Conservation (phyloP, 345 rosid genomes). For the Geranium rotundifolium region DNA sequence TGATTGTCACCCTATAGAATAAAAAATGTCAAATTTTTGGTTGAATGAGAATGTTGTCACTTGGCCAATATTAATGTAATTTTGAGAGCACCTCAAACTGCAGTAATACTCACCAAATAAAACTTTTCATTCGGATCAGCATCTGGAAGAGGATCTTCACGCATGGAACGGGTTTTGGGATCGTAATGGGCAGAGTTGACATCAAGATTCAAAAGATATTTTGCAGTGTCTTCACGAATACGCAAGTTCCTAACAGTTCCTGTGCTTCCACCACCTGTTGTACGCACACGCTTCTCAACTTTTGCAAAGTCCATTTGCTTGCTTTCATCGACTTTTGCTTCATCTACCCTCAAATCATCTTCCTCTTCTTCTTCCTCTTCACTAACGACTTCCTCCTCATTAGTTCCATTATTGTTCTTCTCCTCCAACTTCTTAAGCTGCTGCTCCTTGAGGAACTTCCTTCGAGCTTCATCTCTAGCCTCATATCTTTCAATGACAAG, state of each 20-base stretch:
- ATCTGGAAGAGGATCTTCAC: constrained; percentile 80
- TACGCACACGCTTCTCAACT: constrained; percentile 95
- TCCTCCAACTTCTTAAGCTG: constrained; percentile 72
- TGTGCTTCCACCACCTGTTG: constrained; percentile 95
- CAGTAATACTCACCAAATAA: too few species aligned
- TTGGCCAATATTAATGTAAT: too few species aligned
- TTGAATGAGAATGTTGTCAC: too few species aligned
- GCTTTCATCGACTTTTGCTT: constrained; percentile 86
- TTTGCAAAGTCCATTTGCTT: constrained; percentile 95
- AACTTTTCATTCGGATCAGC: constrained; percentile 78
- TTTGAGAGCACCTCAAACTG: too few species aligned
- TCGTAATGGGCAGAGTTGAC: constrained; percentile 59
- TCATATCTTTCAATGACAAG: constrained; percentile 68
- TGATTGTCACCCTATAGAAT: constrained; percentile 69
- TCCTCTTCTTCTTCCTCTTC: too few species aligned
- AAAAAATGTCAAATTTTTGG: too few species aligned
- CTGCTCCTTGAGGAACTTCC: constrained; percentile 58
- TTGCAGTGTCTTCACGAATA: constrained; percentile 51
- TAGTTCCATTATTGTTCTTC: constrained; percentile 29
- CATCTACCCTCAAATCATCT: constrained; percentile 70
- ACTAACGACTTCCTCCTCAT: constrained; percentile 38
- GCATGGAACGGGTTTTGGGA: constrained; percentile 66
- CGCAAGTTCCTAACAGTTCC: constrained; percentile 81
- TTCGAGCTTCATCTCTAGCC: constrained; percentile 70
- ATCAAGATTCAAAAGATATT: constrained; percentile 57